Conservation (phyloP, 106 monocot species). For the Triglochin maritima region DNA sequence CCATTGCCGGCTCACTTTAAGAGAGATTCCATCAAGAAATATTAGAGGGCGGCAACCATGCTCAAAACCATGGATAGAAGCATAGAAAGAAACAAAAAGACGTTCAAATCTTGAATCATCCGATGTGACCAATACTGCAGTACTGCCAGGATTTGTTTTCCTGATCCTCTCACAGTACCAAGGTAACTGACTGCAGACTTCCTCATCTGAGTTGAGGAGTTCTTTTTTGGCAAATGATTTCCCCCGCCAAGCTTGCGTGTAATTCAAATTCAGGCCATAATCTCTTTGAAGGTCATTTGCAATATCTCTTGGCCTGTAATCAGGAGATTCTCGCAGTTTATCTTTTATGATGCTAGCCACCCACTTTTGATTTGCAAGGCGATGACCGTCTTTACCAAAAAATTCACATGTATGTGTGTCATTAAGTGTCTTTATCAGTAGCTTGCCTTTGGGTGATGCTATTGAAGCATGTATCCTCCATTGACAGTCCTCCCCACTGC, state of each 20-base stretch:
- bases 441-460: constrained; percentile 42
- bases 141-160: constrained; percentile 87
- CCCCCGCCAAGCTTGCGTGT: constrained; percentile 83
- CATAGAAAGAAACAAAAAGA: constrained; percentile 73
- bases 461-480: constrained; percentile 87
- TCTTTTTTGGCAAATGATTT: constrained; percentile 76
- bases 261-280: constrained; percentile 85
- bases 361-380: constrained; percentile 88
- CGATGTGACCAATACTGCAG: constrained; percentile 40
- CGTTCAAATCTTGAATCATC: constrained; percentile 60
- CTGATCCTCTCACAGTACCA: constrained; percentile 83
- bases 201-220: constrained; percentile 68
- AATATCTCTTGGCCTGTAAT: constrained; percentile 87
- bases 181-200: constrained; percentile 62
- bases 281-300: constrained; percentile 77
- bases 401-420: constrained; percentile 57
- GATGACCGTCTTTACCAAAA: constrained; percentile 39
- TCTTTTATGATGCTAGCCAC: constrained; percentile 95
- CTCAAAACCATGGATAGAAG: constrained; percentile 72
- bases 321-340: constrained; percentile 63
- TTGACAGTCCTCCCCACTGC: constrained; percentile 62
- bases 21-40: constrained; percentile 53
- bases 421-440: constrained; percentile 70
- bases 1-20: constrained; percentile 61
- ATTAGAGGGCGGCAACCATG: constrained; percentile 79